These are phyloP conservation scores for Mycena capillaripes DNA, from an alignment of 768 basidiomycete species.

Conservation along the genomic window DNA sequence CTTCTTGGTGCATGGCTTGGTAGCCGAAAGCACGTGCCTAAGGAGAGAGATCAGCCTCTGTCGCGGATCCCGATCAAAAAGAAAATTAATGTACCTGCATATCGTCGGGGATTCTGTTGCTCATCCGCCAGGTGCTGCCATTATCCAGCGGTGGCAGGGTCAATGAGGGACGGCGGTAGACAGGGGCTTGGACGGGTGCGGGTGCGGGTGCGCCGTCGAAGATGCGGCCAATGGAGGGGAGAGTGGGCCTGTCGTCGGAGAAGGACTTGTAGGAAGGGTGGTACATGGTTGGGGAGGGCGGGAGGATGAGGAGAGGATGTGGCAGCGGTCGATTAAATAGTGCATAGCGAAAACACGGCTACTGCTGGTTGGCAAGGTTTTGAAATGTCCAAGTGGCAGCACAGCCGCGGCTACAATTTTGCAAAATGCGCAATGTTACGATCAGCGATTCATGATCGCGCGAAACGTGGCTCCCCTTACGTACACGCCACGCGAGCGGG, in stretches of 20 bases:
- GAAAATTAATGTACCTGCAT: constrained; percentile 17
- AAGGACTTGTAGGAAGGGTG: constrained; percentile 28
- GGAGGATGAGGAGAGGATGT: neutral
- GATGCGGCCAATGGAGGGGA: constrained; percentile 43
- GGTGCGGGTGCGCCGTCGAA: constrained; percentile 35
- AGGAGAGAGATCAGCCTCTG: neutral
- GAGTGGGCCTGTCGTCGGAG: constrained; percentile 33
- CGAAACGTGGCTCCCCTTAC: constrained; percentile 4
- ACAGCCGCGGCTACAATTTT: constrained; percentile 13
- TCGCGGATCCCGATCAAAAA: neutral
- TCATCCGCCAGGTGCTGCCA: constrained; percentile 29
- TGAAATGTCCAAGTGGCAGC: neutral
- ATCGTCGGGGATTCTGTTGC: constrained; percentile 18
- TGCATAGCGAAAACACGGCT: neutral
- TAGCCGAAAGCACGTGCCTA: constrained; percentile 23
- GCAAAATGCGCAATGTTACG: constrained; percentile 4
- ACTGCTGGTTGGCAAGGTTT: constrained; percentile 26
- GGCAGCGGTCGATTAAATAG: neutral
- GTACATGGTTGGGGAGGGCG: constrained; percentile 23
- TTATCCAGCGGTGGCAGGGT: constrained; percentile 36
- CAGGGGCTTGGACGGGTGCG: neutral
- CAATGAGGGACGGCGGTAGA: constrained; percentile 34
- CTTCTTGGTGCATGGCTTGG: constrained; percentile 20
- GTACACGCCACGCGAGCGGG: constrained; percentile 22
- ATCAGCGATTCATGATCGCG: neutral